Evolutionary conservation across 441 rosid genomes (phyloP), one percentile per base, ranked within the genome.

Genomic region (Erysimum cheiri): DNA sequence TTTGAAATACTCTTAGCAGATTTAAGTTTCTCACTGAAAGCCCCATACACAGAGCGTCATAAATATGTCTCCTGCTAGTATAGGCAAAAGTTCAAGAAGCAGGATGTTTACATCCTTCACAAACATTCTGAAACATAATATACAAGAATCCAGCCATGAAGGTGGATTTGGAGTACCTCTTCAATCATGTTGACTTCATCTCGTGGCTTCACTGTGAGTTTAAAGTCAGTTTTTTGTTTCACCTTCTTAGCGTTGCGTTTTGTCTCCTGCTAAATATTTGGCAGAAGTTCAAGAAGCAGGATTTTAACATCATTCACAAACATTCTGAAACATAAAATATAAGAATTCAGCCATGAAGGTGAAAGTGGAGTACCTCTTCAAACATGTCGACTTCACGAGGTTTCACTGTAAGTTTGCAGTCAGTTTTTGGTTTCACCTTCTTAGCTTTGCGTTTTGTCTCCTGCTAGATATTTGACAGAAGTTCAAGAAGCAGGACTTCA

Each of bases 351-450:
- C 37, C 48, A 70, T 50, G 66, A 24, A 31, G 24, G 31, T 57
- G 19, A 60, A 14, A 54, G 33, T 55, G 67, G 50, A 12, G 76
- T 84, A 88, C 95, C 96, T 83, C 86, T 62, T 73, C 80, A 56
- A 77, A 70, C 57, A 76, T 70, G 55, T 72, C 57, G 56, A 60
- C 75, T 64, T 70, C 77, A 75, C 62, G 59, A 49, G 69, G 64
- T 58, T 22, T 60, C 55, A 39, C 60, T 10, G 53, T 36, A 58
- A 46, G 72, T 58, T 63, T 80, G 68, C 60, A 10, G 35, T 53
- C 76, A 15, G 52, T 32, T 60, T 47, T 76, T 77, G 56, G 77
- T 60, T 48, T 71, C 49, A 67, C 74, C 67, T 76, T 66, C 69
- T 75, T 78, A 31, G 70, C 60, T 76, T 79, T 85, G 49, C 62